Conservation (phyloP, 2,329 filamentous ascomycete genomes). For the Epichloe aotearoae region DNA sequence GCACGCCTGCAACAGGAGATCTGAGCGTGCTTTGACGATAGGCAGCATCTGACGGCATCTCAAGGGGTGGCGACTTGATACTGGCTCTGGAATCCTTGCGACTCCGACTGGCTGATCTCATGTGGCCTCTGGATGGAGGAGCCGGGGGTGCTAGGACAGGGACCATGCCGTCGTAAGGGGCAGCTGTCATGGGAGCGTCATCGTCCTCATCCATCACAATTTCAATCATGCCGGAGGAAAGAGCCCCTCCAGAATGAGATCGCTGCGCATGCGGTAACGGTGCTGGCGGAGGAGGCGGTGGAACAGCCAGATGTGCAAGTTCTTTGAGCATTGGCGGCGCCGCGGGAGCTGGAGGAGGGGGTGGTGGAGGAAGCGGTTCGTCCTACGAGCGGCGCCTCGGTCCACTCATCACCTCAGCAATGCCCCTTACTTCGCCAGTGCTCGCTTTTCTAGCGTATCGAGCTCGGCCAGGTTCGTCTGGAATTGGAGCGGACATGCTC, state of each 20-base stretch:
- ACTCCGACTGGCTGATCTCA: conserved; percentile 46
- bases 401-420: conserved; percentile 31
- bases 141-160: conserved; percentile 34
- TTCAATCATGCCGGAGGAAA: conserved; percentile 46
- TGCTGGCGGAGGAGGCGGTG: conserved; percentile 48
- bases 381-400: conserved; percentile 36
- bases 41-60: conserved; percentile 27
- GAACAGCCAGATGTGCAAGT: conserved; percentile 46
- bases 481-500: conserved; percentile 48
- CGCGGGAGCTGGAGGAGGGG: conserved; percentile 34
- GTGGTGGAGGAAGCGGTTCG: conserved; percentile 39
- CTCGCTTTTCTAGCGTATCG: conserved; percentile 23
- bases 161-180: conserved; percentile 29
- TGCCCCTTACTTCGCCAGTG: conserved; percentile 27
- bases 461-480: conserved; percentile 21
- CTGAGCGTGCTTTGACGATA: conserved; percentile 13
- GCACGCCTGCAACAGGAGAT: conserved; percentile 13
- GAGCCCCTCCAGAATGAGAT: conserved; percentile 29
- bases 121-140: conserved; percentile 32
- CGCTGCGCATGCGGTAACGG: conserved; percentile 35
- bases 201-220: conserved; percentile 53
- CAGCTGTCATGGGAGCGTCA: conserved; percentile 15
- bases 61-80: conserved; percentile 15
- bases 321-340: conserved; percentile 43
- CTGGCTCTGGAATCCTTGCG: conserved; percentile 27